Base-by-base conservation (phyloP, 225 moss, liverwort and hornwort species). In the Pseudisothecium myosuroides region DNA sequence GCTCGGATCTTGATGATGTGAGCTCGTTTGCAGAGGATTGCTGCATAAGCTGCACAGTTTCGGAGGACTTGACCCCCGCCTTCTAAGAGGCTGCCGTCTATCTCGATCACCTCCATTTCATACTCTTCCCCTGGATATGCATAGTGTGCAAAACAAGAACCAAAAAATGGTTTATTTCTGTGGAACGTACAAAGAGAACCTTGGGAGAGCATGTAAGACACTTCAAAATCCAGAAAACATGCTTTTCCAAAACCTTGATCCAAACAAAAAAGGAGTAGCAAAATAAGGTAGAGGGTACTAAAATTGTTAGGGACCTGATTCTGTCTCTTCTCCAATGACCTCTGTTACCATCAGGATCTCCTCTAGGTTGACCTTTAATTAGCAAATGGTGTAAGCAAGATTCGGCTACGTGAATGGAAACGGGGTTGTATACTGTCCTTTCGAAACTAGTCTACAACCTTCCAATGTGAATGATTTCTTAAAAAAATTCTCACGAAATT, bases 61-160 rank as follows among this genome's bases (percentile, higher is more conserved):
- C 88, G 83, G 16, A 88, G 83, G 18, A 88, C 88, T 76, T 88
- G 84, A 12, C 88, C 88, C 16, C 88, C 88, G 45, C 88, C 88
- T 88, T 88, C 88, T 58, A 88, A 77, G 56, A 84, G 76, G 23
- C 84, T 84, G 29, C 88, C 88, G 28, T 88, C 88, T 36, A 88
- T 75, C 67, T 88, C 77, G 45, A 88, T n/a, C 76, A 83, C 83
- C 12, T 88, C 88, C 83, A 88, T 88, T 76, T 64, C 83, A 43
- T 64, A 32, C 43, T 62, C 72, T 24, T 24, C 27, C 58, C 29
- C 76, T 76, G 28, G 50, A 50, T 20, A 14, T 47, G 34, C 36
- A 39, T 13, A 41, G 60, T 71, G 71, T 47, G 58, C 58, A 80
- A 58, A 80, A 36, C 66, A 58, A 58, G 68, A 87, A 19, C 36